Base-by-base conservation (phyloP, 257 asterid genomes). In the Asclepias syriaca region DNA sequence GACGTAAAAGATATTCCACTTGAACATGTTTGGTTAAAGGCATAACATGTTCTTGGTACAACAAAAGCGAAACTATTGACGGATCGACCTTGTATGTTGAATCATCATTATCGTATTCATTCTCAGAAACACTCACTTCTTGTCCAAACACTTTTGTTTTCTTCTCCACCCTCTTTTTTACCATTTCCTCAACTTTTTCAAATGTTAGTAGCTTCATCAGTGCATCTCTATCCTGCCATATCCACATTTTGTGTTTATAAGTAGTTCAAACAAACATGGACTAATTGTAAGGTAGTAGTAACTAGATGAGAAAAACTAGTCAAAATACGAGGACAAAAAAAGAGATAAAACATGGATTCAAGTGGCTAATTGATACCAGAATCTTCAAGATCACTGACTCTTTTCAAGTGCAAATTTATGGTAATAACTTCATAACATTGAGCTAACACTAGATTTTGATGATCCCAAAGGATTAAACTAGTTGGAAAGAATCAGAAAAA, bases 1-100 rank as follows among this genome's bases (percentile, higher is more conserved):
- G 95, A 9, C 85, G 80, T 2, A 93, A 85, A 39, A 93, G 97
- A 85, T 93, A 93, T 65, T 90, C 97, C 21, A 90, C 96, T 84
- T 90, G 78, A 75, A 90, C 97, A 45, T 70, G 77, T 72, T 93
- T 93, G 37, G 98, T 93, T 43, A 93, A 71, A 69, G 98, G 98
- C 65, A 93, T 93, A 22, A 93, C 75, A 96, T 96, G 87, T 4
- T 93, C 92, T 69, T 77, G 92, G 74, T 89, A 93, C 57, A 93
- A 93, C 57, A 93, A 73, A 22, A 60, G 69, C 45, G 87, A 77
- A 75, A 87, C 88, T 22, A 85, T 75, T 0, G 78, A 75, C 11
- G 97, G 96, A 74, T 90, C 70, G 72, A 93, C 78, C 89, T 90
- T 93, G 83, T 64, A 89, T 66, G 79, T 77, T 54, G 39, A 34